Base-by-base conservation (phyloP, 345 rosid species). In the Salix dunnii region DNA sequence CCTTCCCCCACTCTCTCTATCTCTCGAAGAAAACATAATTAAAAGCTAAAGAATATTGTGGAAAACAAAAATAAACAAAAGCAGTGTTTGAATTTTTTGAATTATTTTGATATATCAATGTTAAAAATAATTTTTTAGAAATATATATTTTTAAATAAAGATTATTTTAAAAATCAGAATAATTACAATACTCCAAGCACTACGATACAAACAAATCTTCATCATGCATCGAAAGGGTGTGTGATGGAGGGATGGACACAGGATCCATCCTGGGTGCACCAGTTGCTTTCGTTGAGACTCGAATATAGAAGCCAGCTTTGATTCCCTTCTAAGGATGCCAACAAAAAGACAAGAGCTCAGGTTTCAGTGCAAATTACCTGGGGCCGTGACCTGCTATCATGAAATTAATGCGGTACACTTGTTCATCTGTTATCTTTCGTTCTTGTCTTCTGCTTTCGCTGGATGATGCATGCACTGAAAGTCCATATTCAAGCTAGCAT, bases 331-430 rank as follows among this genome's bases (percentile, higher is more conserved):
- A 66, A 68, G 83, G 74, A 84, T 68, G 42, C 80, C 75, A 79
- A 84, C 87, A 82, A 81, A 67, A 38, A 75, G 89, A 80, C 89
- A 86, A 81, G 61, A 70, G 38, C 80, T 77, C 79, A 67, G 84
- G 77, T 74, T 82, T 80, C 82, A 79, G 86, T 79, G 87, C 80
- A 76, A 33, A 64, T 70, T 35, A 40, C 73, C 68, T 43, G 36
- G 77, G 84, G 77, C 81, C 79, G 71, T 72, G 46, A 4, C 80
- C 70, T 71, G n/a, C 42, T 78, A 73, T 55, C 73, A 23, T 61
- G 66, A 70, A 82, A 78, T 77, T 75, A 81, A 77, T 79, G 83
- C 76, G 62, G 53, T 36, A 25, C 80, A 31, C 64, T 48, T 2
- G 64, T 77, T 40, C 49, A 70, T 62, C 75, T 77, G 75, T 25